Percentiles rank a stretch among this genome's conserved stretches.
Evolutionary conservation across 305 asterid species (phyloP).

Genomic region (Coffea humblotiana): DNA sequence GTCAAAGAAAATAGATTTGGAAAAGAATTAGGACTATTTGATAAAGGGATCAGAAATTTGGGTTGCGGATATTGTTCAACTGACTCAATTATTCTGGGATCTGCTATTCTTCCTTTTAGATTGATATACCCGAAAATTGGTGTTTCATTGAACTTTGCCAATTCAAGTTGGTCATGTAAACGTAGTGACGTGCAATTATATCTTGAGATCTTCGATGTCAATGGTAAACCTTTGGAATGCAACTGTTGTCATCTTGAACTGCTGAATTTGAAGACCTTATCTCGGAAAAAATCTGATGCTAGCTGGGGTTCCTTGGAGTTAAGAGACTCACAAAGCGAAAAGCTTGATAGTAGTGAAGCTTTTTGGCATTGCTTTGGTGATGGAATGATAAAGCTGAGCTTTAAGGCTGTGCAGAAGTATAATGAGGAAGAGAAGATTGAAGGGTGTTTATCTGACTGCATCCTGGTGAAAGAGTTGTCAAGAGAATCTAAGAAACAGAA

Average conservation of each 20-base stretch:
- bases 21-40: slow-evolving; percentile 24
- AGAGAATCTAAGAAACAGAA: slow-evolving; percentile 38
- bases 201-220: slow-evolving; percentile 70
- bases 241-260: slow-evolving; percentile 76
- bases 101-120: slow-evolving; percentile 76
- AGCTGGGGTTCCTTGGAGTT: slow-evolving; percentile 30
- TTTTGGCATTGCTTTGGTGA: slow-evolving; percentile 41
- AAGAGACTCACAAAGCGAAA: slow-evolving; percentile 37
- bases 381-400: slow-evolving; percentile 47
- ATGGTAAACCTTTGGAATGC: slow-evolving; percentile 68
- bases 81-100: slow-evolving; percentile 60
- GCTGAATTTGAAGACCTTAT: slow-evolving; percentile 36
- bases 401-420: slow-evolving; percentile 53
- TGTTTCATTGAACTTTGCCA: slow-evolving; percentile 36
- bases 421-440: slow-evolving; percentile 31
- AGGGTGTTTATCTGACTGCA: slow-evolving; percentile 36
- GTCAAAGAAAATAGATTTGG: slow-evolving; percentile 17
- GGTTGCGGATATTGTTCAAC: slow-evolving; percentile 90
- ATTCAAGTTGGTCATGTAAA: slow-evolving; percentile 31
- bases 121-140: slow-evolving; percentile 78
- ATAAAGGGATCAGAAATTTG: slow-evolving; percentile 45
- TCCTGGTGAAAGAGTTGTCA: slow-evolving; percentile 56
- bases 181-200: slow-evolving; percentile 47
- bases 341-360: slow-evolving; percentile 24
- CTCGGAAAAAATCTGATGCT: slow-evolving; percentile 33